phyloP scores from a whole-genome alignment of 371 early-diverging fungal genomes.

The Syncephalastrum racemosum region DNA sequence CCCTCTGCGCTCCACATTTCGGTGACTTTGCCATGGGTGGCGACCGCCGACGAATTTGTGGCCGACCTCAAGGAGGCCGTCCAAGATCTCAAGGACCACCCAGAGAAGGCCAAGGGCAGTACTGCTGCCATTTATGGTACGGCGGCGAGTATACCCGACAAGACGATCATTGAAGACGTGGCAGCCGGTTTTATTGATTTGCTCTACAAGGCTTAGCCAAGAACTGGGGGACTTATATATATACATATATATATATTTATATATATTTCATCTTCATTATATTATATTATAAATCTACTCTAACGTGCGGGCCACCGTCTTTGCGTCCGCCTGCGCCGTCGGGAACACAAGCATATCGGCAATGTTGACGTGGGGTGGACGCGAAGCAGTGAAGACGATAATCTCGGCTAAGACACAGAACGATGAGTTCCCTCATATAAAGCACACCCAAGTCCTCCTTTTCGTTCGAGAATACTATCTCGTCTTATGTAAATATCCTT shows the following conservation, averaged over 20 bases:
- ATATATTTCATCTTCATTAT: slow-evolving; percentile 1
- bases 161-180: slow-evolving; percentile 82
- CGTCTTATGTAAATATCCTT: slow-evolving; percentile 7
- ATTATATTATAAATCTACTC: not conserved
- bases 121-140: slow-evolving; percentile 91
- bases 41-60: slow-evolving; percentile 73
- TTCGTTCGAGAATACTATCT: slow-evolving; percentile 9
- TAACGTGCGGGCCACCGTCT: slow-evolving; percentile 26
- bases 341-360: slow-evolving; percentile 78
- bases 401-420: slow-evolving; percentile 59
- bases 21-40: slow-evolving; percentile 80
- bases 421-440: slow-evolving; percentile 5
- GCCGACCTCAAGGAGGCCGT: slow-evolving; percentile 81
- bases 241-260: not conserved
- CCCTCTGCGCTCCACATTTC: slow-evolving; percentile 92
- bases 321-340: slow-evolving; percentile 72
- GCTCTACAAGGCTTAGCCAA: slow-evolving; percentile 70
- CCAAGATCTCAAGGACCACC: slow-evolving; percentile 64
- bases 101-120: slow-evolving; percentile 66
- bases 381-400: slow-evolving; percentile 80
- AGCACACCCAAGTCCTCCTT: slow-evolving; percentile 18
- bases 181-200: slow-evolving; percentile 85
- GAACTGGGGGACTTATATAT: not conserved
- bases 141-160: slow-evolving; percentile 85
- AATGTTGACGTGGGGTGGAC: slow-evolving; percentile 84